Evolutionary conservation across 345 rosid genomes (phyloP).

Genomic region (Chamaenerion angustifolium): DNA sequence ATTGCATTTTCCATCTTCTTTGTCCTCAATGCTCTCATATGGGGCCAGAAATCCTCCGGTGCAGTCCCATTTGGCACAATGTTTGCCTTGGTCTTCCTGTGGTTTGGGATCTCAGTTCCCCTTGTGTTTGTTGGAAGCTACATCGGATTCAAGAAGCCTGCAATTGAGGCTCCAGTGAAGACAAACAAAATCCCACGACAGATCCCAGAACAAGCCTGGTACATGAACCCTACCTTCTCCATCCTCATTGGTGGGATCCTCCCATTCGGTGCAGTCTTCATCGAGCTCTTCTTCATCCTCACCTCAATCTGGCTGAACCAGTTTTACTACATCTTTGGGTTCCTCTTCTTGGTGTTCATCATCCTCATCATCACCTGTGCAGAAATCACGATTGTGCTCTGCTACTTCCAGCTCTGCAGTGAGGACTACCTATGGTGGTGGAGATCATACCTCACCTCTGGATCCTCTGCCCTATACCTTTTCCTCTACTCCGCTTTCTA

Average conservation of each 20-base stretch:
- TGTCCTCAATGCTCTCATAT: conserved; percentile 23
- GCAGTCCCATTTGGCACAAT: conserved; percentile 39
- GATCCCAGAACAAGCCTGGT: conserved; percentile 27
- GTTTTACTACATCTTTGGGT: conserved; percentile 35
- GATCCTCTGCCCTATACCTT: conserved; percentile 30
- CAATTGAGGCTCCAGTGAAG: conserved; percentile 25
- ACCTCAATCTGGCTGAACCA: conserved; percentile 36
- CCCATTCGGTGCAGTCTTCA: conserved; percentile 33
- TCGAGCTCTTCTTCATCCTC: conserved; percentile 30
- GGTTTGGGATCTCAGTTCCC: conserved; percentile 39
- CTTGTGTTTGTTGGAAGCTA: conserved; percentile 28
- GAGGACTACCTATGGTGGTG: conserved; percentile 38
- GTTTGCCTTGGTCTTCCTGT: conserved; percentile 28
- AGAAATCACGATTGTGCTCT: conserved; percentile 24
- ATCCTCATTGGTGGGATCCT: conserved; percentile 27
- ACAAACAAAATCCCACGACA: conserved; percentile 37
- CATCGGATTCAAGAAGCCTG: conserved; percentile 22
- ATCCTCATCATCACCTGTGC: conserved; percentile 29
- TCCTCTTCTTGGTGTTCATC: conserved; percentile 28
- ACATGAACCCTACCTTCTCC: conserved; percentile 24
- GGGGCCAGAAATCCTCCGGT: conserved; percentile 38
- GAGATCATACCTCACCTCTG: conserved; percentile 28
- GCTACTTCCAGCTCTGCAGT: conserved; percentile 35
- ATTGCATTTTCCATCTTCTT: conserved; percentile 21
- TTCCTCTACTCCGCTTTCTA: conserved; percentile 26